Evolutionary conservation across 2,329 filamentous ascomycete genomes (phyloP).

Genomic region (Rutstroemia sp.): DNA sequence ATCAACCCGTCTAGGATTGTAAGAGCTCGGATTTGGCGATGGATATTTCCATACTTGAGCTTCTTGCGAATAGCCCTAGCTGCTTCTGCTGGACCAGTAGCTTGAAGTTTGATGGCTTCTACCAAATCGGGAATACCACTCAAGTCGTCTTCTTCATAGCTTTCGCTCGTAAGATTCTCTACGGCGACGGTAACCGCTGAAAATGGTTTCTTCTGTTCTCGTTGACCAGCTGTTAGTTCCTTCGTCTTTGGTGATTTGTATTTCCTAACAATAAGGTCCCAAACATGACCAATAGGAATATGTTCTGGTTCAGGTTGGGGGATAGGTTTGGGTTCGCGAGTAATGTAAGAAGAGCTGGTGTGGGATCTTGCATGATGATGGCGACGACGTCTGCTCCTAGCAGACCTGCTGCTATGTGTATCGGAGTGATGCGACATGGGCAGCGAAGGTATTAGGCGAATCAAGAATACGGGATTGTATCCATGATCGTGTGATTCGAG

Average conservation of each 20-base stretch:
- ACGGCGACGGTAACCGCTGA: conserved; percentile 90
- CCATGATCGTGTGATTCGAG: conserved; percentile 6
- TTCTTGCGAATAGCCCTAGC: conserved; percentile 93
- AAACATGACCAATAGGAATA: conserved; percentile 6
- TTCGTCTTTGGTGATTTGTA: conserved; percentile 3
- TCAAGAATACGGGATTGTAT: background rate
- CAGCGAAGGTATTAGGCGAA: background rate
- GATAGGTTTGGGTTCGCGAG: background rate
- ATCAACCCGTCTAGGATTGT: conserved; percentile 88
- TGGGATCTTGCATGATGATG: conserved; percentile 4
- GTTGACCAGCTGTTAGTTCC: conserved; percentile 3
- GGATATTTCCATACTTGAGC: conserved; percentile 94
- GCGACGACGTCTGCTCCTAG: conserved; percentile 2
- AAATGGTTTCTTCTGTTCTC: conserved; percentile 69
- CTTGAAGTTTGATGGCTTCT: conserved; percentile 86
- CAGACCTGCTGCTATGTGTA: background rate
- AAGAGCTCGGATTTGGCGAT: conserved; percentile 83
- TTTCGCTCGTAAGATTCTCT: conserved; percentile 82
- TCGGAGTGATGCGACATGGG: conserved; percentile 1
- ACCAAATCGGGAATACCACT: conserved; percentile 90
- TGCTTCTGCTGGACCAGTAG: conserved; percentile 78
- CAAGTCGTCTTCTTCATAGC: conserved; percentile 84
- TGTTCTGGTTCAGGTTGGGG: background rate
- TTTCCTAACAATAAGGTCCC: conserved; percentile 1
- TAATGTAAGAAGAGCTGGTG: conserved; percentile 2